phyloP scores from a whole-genome alignment of 768 basidiomycete species.

The Boletus fagicola region DNA sequence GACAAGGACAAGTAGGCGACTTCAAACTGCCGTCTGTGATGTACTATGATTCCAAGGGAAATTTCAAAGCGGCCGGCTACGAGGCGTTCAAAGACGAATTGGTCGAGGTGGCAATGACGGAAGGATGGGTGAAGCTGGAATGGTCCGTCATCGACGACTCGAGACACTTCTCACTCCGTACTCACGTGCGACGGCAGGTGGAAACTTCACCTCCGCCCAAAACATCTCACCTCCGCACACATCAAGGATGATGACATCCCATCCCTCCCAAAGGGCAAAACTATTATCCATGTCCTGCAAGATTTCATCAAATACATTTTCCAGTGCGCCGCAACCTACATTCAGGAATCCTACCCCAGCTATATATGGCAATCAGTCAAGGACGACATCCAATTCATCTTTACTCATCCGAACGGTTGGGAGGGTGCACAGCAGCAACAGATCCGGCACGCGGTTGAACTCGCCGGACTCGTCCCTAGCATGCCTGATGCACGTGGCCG shows the following conservation, averaged over 20 bases:
- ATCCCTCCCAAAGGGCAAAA: constrained; percentile 40
- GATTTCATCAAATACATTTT: constrained; percentile 47
- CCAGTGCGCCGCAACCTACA: constrained; percentile 41
- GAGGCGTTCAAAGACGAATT: constrained; percentile 40
- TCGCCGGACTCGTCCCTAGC: constrained; percentile 48
- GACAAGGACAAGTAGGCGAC: constrained; percentile 39
- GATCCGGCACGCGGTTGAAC: constrained; percentile 50
- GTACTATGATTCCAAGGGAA: constrained; percentile 42
- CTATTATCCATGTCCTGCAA: constrained; percentile 38
- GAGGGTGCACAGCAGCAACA: constrained; percentile 52
- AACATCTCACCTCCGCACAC: constrained; percentile 24
- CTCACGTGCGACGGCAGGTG: constrained; percentile 22
- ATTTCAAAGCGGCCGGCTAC: constrained; percentile 39
- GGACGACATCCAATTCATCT: constrained; percentile 44
- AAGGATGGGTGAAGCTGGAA: constrained; percentile 44
- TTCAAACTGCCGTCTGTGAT: constrained; percentile 47
- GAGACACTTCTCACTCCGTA: not conserved
- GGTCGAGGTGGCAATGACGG: constrained; percentile 34
- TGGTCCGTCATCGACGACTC: constrained; percentile 29
- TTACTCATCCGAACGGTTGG: constrained; percentile 66
- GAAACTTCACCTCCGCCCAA: constrained; percentile 39
- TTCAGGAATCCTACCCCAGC: constrained; percentile 40
- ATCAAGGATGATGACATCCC: constrained; percentile 34
- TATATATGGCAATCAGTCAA: constrained; percentile 47
- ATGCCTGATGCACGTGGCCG: constrained; percentile 37